Conservation (phyloP, 202 grass and related monocot genomes). For the Digitaria exilis region DNA sequence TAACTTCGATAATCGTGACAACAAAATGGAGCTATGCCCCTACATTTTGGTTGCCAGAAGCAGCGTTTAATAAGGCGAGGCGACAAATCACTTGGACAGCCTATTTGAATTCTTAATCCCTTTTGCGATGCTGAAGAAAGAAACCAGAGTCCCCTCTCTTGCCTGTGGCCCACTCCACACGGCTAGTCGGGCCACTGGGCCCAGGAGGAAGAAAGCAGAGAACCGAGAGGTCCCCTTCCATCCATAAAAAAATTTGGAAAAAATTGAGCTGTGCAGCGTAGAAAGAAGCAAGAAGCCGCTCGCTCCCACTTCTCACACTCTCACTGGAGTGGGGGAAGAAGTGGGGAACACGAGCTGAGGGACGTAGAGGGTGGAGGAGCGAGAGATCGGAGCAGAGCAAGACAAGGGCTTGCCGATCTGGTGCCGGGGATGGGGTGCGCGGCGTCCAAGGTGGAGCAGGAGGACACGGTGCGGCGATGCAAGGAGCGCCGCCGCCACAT, state of each 20-base stretch:
- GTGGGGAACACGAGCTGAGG: neutral
- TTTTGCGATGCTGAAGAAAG: neutral
- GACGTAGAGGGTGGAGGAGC: neutral
- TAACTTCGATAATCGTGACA: neutral
- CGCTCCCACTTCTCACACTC: neutral
- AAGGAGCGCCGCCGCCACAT: constrained; percentile 93
- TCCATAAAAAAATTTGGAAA: neutral
- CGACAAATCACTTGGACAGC: neutral
- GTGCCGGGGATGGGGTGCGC: constrained; percentile 73
- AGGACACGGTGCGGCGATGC: constrained; percentile 97
- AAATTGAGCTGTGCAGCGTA: neutral
- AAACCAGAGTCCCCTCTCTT: neutral
- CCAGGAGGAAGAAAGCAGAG: constrained; percentile 17
- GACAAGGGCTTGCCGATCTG: constrained; percentile 32
- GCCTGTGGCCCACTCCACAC: constrained; percentile 8
- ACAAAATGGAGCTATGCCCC: neutral
- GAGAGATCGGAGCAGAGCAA: neutral
- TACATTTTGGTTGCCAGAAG: too few species aligned
- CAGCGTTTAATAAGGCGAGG: constrained; percentile 5
- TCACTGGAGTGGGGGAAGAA: constrained; percentile 8
- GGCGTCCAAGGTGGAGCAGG: constrained; percentile 90
- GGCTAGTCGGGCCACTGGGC: neutral
- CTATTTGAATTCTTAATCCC: neutral
- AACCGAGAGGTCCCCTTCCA: neutral
- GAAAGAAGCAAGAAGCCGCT: constrained; percentile 7